A percentile compares a stretch with the other conserved stretches of the same genome.
Conservation (phyloP, 75 land plant species). For the Pseudotsuga menziesii region DNA sequence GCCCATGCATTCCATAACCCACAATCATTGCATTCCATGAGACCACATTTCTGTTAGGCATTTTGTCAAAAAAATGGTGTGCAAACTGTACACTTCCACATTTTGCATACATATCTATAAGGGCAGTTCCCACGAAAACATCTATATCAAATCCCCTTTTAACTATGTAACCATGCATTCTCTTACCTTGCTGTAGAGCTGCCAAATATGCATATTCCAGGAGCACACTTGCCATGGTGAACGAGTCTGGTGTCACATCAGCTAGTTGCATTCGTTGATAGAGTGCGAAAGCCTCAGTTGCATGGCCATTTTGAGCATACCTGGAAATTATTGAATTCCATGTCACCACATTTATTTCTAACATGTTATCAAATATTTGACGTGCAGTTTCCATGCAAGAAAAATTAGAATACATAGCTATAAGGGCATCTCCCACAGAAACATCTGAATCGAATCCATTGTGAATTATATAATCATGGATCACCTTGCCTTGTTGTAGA, state of each 20-base stretch:
- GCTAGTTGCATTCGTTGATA: conserved; percentile 14
- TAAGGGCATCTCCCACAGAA: conserved; percentile 31
- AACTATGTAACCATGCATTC: conserved; percentile 7
- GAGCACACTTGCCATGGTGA: conserved; percentile 17
- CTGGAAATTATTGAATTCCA: conserved; percentile 47
- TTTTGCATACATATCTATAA: conserved; percentile 19
- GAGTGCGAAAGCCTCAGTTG: conserved; percentile 1
- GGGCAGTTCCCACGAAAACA: conserved; percentile 11
- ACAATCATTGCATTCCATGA: conserved; percentile 19
- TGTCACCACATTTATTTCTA: conserved; percentile 21
- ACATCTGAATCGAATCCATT: conserved; percentile 19
- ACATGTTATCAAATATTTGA: conserved; percentile 18
- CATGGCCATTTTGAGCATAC: conserved; percentile 17
- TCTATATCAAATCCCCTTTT: not conserved
- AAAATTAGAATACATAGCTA: conserved; percentile 32
- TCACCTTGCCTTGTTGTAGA: conserved; percentile 19
- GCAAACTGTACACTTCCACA: conserved; percentile 9
- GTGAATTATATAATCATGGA: conserved; percentile 19
- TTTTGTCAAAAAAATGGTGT: not conserved
- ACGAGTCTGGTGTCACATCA: conserved; percentile 13
- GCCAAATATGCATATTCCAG: conserved; percentile 4
- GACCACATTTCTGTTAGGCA: conserved; percentile 13
- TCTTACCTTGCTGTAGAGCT: not conserved
- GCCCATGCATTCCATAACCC: conserved; percentile 11
- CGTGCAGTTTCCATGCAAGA: conserved; percentile 15